Conservation (phyloP, 108 stramenopile genomes). For the Skeletonema potamos region DNA sequence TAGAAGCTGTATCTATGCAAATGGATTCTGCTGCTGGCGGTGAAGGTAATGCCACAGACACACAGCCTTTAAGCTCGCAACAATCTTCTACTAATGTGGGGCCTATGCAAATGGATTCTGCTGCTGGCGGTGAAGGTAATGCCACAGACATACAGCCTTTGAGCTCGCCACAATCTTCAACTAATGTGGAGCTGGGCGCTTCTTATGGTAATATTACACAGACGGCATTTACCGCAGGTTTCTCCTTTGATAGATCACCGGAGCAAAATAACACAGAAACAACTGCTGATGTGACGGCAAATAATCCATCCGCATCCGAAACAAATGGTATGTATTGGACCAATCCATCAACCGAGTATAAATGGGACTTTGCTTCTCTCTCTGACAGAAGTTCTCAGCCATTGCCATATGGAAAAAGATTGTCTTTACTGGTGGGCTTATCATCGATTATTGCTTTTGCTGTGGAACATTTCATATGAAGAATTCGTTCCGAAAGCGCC, state of each 20-base stretch:
- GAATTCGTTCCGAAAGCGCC: too few species aligned
- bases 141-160: too few species aligned
- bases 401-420: neutral
- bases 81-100: too few species aligned
- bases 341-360: neutral
- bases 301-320: neutral
- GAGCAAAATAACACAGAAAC: neutral
- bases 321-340: neutral
- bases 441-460: neutral
- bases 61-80: too few species aligned
- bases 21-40: neutral
- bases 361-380: neutral
- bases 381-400: neutral
- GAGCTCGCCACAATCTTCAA: too few species aligned
- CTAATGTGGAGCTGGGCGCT: too few species aligned
- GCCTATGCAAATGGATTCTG: neutral
- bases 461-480: neutral
- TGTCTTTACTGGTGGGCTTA: neutral
- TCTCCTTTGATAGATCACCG: neutral
- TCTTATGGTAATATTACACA: too few species aligned
- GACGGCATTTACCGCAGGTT: neutral
- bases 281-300: neutral
- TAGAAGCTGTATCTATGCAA: neutral
- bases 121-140: neutral
- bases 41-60: neutral